Conservation (phyloP, 331 rosid species). For the Acacia concinna region DNA sequence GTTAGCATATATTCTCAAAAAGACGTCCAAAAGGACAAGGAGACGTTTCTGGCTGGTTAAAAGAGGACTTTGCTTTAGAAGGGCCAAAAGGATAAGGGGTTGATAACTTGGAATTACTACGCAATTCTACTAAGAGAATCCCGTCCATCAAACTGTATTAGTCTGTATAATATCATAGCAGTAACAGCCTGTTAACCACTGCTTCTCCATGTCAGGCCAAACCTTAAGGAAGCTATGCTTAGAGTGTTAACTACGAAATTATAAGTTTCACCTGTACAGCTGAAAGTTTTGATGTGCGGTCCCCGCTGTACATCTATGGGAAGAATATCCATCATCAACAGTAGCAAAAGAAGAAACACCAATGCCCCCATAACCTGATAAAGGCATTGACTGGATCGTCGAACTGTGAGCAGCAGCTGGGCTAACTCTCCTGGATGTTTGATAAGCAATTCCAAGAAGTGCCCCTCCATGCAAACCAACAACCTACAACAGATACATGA, state of each 20-base stretch:
- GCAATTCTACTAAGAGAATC: not conserved
- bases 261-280: constrained; percentile 69
- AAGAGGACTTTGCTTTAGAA: not conserved
- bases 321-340: constrained; percentile 78
- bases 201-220: not conserved
- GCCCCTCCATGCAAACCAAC: constrained; percentile 99
- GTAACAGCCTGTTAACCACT: not conserved
- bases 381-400: constrained; percentile 92
- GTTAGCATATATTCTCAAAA: too few relatives aligned
- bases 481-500: constrained; percentile 55
- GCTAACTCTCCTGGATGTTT: constrained; percentile 87
- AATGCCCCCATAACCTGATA: constrained; percentile 86
- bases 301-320: constrained; percentile 66
- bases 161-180: not conserved
- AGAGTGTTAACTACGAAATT: not conserved
- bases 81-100: not conserved
- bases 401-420: constrained; percentile 88
- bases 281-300: constrained; percentile 88
- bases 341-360: constrained; percentile 89
- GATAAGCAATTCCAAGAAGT: constrained; percentile 92
- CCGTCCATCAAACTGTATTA: not conserved
- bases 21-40: too few relatives aligned
- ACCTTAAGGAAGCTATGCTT: not conserved
- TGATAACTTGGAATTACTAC: not conserved
- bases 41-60: too few relatives aligned